phyloP scores from a whole-genome alignment of 2,329 filamentous ascomycete species.

The Ceratocystis cacaofunesta region DNA sequence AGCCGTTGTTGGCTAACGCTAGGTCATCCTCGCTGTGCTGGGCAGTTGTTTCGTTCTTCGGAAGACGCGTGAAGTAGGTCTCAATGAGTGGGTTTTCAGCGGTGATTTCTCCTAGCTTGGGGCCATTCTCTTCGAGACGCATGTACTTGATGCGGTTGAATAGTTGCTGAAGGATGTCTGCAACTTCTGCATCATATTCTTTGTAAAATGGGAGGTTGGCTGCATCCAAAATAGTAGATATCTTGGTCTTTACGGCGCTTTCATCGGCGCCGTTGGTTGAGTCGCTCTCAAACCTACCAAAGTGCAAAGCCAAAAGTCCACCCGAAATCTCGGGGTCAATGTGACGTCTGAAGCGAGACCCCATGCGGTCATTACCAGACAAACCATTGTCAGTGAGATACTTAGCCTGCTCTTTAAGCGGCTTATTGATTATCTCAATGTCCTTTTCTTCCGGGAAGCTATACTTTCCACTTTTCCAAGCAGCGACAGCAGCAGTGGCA shows the following conservation, averaged over 20 bases:
- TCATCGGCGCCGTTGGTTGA: slow-evolving; percentile 31
- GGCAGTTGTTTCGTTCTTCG: slow-evolving; percentile 60
- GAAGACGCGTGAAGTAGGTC: slow-evolving; percentile 84
- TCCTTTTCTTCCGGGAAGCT: slow-evolving; percentile 34
- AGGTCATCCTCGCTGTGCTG: slow-evolving; percentile 63
- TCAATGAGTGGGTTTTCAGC: slow-evolving; percentile 71
- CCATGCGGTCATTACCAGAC: slow-evolving; percentile 55
- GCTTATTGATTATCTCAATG: slow-evolving; percentile 17
- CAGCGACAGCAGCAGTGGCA: slow-evolving; percentile 50
- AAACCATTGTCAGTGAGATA: slow-evolving; percentile 58
- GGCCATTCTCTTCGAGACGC: slow-evolving; percentile 81
- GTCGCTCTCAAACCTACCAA: slow-evolving; percentile 36
- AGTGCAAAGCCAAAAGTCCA: slow-evolving; percentile 22
- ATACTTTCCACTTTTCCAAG: slow-evolving; percentile 52
- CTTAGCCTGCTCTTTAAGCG: slow-evolving; percentile 33
- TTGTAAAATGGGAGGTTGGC: slow-evolving; percentile 79
- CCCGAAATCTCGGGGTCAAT: slow-evolving; percentile 58
- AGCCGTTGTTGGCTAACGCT: slow-evolving; percentile 86
- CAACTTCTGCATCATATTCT: slow-evolving; percentile 76
- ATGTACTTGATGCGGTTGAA: slow-evolving; percentile 93
- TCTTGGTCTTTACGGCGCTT: slow-evolving; percentile 32
- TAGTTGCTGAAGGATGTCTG: slow-evolving; percentile 74
- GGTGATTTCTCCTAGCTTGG: slow-evolving; percentile 68
- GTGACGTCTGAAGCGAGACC: slow-evolving; percentile 60
- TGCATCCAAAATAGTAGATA: slow-evolving; percentile 57